These are phyloP conservation scores for Penicillium cinerascens DNA, from an alignment of 495 filamentous ascomycete genomes.

Conservation along the genomic window DNA sequence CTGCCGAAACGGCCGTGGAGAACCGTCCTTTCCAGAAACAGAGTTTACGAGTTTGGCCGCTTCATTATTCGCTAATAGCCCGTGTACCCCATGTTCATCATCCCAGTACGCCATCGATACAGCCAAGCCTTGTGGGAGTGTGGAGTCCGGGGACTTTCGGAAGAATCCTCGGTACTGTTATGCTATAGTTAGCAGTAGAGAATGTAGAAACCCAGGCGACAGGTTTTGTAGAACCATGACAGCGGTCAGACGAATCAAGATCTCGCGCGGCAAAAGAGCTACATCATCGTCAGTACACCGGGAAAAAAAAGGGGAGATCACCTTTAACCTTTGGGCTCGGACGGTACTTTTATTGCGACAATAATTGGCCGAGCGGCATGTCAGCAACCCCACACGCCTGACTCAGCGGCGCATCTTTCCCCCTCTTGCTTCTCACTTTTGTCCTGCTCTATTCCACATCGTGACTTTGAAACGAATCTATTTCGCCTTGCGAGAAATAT, in stretches of 20 bases:
- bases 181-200: not conserved
- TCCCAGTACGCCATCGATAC: not conserved
- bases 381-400: conserved; percentile 12
- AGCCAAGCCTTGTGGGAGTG: conserved; percentile 8
- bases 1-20: not conserved
- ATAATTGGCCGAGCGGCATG: conserved; percentile 8
- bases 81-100: not conserved
- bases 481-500: not conserved
- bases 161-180: conserved; percentile 1
- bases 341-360: no score
- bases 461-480: not conserved
- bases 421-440: not conserved
- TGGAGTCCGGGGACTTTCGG: conserved; percentile 16
- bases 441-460: no score
- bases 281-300: not conserved
- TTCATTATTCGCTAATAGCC: not conserved
- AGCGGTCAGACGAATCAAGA: not conserved
- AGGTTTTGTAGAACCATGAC: not conserved
- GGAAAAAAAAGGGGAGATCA: conserved; percentile 1
- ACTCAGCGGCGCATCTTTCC: conserved; percentile 11
- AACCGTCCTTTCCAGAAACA: not conserved
- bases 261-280: not conserved
- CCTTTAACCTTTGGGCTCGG: not conserved
- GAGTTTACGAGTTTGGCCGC: not conserved
- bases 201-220: not conserved